phyloP scores from a whole-genome alignment of 2,329 filamentous ascomycete species.

The Anisogramma anomala region DNA sequence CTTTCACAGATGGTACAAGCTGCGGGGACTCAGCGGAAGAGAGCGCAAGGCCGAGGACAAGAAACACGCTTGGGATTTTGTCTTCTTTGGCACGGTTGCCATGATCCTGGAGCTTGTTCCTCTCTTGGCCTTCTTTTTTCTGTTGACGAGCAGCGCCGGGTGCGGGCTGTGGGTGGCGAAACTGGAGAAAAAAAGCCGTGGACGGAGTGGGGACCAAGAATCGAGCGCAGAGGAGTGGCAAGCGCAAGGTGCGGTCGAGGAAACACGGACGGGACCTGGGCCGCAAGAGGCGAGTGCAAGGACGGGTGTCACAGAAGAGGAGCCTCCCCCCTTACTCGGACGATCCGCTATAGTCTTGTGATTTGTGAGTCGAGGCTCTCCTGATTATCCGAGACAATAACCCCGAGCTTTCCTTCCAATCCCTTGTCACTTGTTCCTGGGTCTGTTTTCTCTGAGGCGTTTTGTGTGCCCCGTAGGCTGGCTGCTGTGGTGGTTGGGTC shows the following conservation, averaged over 20 bases:
- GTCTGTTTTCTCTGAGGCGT: neutral
- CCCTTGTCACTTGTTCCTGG: neutral
- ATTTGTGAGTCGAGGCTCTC: slow-evolving; percentile 2
- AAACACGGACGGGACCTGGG: neutral
- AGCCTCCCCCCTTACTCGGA: slow-evolving; percentile 28
- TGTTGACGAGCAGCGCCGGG: slow-evolving; percentile 76
- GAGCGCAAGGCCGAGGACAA: slow-evolving; percentile 61
- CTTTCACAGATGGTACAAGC: slow-evolving; percentile 81
- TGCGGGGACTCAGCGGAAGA: slow-evolving; percentile 62
- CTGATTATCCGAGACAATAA: slow-evolving; percentile 14
- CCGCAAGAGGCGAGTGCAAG: slow-evolving; percentile 7
- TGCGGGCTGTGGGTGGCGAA: slow-evolving; percentile 77
- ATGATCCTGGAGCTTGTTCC: slow-evolving; percentile 81
- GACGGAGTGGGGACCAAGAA: slow-evolving; percentile 5
- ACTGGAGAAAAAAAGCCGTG: slow-evolving; percentile 50
- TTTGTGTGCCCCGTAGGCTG: neutral
- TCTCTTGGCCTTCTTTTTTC: slow-evolving; percentile 83
- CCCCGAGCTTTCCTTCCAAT: neutral
- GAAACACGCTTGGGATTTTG: slow-evolving; percentile 65
- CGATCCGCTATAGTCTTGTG: slow-evolving; percentile 21
- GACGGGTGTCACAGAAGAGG: slow-evolving; percentile 18
- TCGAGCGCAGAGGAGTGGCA: slow-evolving; percentile 15
- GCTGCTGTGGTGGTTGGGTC: neutral
- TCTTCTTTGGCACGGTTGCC: slow-evolving; percentile 84
- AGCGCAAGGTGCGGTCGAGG: neutral